Conservation (phyloP, 306 rosid genomes). For the Fragaria vesca region DNA sequence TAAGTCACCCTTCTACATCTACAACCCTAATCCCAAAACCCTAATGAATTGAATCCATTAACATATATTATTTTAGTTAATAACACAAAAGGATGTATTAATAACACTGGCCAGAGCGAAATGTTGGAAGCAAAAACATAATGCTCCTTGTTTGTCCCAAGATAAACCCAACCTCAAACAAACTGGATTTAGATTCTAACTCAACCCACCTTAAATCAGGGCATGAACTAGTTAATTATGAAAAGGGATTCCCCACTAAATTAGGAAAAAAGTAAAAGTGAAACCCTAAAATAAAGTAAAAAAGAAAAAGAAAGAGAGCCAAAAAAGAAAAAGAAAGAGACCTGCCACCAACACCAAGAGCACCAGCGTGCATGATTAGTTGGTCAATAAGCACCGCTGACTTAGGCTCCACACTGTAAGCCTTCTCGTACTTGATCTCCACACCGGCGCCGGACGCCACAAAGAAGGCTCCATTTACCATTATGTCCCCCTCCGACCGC, state of each 20-base stretch:
- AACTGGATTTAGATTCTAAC: background rate
- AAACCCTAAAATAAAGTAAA: background rate
- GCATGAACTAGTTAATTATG: background rate
- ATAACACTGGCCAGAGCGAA: no score
- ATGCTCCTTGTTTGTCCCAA: background rate
- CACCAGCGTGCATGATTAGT: slow-evolving; percentile 71
- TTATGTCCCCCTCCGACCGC: slow-evolving; percentile 78
- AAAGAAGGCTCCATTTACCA: slow-evolving; percentile 77
- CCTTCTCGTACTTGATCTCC: slow-evolving; percentile 50
- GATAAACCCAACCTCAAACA: slow-evolving; percentile 10
- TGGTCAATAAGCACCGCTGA: slow-evolving; percentile 54
- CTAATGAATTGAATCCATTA: no score
- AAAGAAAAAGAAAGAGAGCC: background rate
- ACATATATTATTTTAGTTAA: no score
- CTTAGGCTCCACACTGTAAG: slow-evolving; percentile 75
- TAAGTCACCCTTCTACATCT: no score
- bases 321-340: background rate
- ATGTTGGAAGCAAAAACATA: no score
- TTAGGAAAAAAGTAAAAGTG: background rate
- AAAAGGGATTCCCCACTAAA: background rate
- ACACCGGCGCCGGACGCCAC: slow-evolving; percentile 57
- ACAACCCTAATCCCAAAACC: no score
- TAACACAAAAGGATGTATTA: no score
- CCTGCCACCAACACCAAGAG: slow-evolving; percentile 82
- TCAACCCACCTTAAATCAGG: background rate